Conservation (phyloP, 208 protist species). For the Leptomonas pyrrhocoris region DNA sequence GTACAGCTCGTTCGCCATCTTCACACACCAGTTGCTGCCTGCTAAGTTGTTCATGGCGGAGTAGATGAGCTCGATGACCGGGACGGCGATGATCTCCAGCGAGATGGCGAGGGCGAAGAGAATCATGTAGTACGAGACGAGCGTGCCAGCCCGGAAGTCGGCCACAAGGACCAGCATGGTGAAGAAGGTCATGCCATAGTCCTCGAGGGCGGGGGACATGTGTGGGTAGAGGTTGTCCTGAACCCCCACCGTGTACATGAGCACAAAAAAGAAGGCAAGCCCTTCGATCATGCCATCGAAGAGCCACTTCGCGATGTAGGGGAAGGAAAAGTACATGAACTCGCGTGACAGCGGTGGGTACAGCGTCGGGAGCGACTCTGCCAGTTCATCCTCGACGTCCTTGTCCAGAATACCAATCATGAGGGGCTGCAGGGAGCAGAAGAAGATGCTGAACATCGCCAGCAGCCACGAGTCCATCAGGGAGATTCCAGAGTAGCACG, state of each 20-base stretch:
- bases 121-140: conserved; percentile 62
- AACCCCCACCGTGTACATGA: conserved; percentile 47
- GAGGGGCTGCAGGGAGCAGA: conserved; percentile 80
- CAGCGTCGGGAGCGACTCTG: conserved; percentile 67
- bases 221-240: conserved; percentile 58
- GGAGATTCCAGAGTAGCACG: conserved; percentile 84
- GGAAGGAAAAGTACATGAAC: conserved; percentile 73
- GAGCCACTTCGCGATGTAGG: conserved; percentile 71
- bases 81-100: conserved; percentile 41
- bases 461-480: conserved; percentile 89
- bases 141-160: conserved; percentile 53
- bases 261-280: conserved; percentile 55
- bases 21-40: conserved; percentile 65
- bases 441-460: conserved; percentile 82
- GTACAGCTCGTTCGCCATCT: conserved; percentile 55
- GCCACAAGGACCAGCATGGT: conserved; percentile 68
- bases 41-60: conserved; percentile 49
- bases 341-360: conserved; percentile 70
- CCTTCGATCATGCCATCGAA: conserved; percentile 65
- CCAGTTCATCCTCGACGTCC: conserved; percentile 84
- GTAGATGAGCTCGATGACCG: conserved; percentile 50
- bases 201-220: conserved; percentile 51
- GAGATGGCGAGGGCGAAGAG: conserved; percentile 37
- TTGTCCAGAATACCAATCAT: conserved; percentile 86
- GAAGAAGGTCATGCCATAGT: conserved; percentile 74